Evolutionary conservation across 2,329 filamentous ascomycete species (phyloP).

Genomic region (Phialophora expanda): DNA sequence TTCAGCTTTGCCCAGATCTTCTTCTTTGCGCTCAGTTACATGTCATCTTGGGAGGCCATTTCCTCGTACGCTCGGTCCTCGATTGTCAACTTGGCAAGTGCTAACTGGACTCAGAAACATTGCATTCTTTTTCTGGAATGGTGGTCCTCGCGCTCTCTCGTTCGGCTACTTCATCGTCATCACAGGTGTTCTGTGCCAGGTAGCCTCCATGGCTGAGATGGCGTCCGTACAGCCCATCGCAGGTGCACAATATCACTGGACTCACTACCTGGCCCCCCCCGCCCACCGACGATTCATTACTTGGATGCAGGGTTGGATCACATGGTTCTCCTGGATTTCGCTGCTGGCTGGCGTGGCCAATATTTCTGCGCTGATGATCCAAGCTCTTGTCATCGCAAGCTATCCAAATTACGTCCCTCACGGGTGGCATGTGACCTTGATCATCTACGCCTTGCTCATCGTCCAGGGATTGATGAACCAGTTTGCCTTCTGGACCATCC

Average conservation of each 20-base stretch:
- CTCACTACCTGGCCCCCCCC: slow-evolving; percentile 44
- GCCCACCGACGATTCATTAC: slow-evolving; percentile 44
- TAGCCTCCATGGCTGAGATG: slow-evolving; percentile 48
- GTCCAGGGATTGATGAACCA: slow-evolving; percentile 39
- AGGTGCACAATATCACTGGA: slow-evolving; percentile 54
- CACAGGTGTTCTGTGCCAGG: slow-evolving; percentile 33
- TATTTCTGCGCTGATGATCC: slow-evolving; percentile 40
- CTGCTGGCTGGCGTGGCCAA: slow-evolving; percentile 40
- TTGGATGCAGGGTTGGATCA: slow-evolving; percentile 49
- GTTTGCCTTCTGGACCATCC: slow-evolving; percentile 47
- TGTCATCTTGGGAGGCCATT: slow-evolving; percentile 42
- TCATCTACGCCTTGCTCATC: slow-evolving; percentile 48
- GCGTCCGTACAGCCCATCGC: slow-evolving; percentile 50
- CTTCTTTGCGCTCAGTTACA: slow-evolving; percentile 41
- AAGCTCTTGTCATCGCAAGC: slow-evolving; percentile 37
- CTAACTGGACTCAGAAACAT: slow-evolving; percentile 27
- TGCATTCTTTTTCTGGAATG: slow-evolving; percentile 42
- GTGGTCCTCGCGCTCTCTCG: slow-evolving; percentile 43
- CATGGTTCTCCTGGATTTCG: slow-evolving; percentile 51
- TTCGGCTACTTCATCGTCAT: slow-evolving; percentile 41
- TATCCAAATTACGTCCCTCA: slow-evolving; percentile 44
- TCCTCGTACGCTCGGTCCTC: slow-evolving; percentile 28
- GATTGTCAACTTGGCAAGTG: not conserved
- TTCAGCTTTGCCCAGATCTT: slow-evolving; percentile 42
- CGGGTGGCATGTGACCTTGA: slow-evolving; percentile 48